Base-by-base conservation (phyloP, 2,329 filamentous ascomycete genomes). In the Alternaria conjuncta region DNA sequence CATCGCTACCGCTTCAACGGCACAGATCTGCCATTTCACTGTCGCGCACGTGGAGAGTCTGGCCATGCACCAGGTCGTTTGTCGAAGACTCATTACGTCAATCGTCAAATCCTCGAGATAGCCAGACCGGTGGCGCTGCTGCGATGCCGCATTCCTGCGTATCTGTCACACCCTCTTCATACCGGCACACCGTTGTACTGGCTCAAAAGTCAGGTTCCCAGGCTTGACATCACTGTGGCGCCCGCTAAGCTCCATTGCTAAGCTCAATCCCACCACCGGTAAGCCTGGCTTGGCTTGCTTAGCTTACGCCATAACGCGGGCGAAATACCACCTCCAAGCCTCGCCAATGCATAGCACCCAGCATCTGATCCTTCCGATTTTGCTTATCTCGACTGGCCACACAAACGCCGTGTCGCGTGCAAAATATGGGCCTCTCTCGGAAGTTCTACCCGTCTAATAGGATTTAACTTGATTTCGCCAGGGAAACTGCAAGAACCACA, bases 231-330 rank as follows among this genome's bases (percentile, higher is more conserved):
- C 60, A 63, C 60, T 55, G 60, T 60, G 60, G 60, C 60, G 50
- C 32, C 44, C 60, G 23, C 55, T 61, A 61, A 57, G 47, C 60
- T 46, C 25, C 9, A 20, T 32, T n/a, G 60, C 56, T 60, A 63
- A 63, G 60, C 60, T 55, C 32, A 32, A 20, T 28, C 53, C 53
- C 20, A 46, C 32, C 43, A 25, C 51, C 32, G 28, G 54, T 54
- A 61, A 61, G 47, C 60, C 53, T 36, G 50, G 45, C 60, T 63
- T 63, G 60, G 60, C 60, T 55, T 63, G 60, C 60, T 60, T 63
- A 63, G 60, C 60, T 45, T 45, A 61, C 59, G 59, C 55, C 51
- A 47, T 46, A 46, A 36, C 43, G 41, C 25, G 18, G 46, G 55
- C 55, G 30, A 59, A 54, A 43, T 30, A 44, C 47, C 13, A 32